Conservation (phyloP, 1,139 yeast species). For the Hyphopichia wangnamkhiaoensis region DNA sequence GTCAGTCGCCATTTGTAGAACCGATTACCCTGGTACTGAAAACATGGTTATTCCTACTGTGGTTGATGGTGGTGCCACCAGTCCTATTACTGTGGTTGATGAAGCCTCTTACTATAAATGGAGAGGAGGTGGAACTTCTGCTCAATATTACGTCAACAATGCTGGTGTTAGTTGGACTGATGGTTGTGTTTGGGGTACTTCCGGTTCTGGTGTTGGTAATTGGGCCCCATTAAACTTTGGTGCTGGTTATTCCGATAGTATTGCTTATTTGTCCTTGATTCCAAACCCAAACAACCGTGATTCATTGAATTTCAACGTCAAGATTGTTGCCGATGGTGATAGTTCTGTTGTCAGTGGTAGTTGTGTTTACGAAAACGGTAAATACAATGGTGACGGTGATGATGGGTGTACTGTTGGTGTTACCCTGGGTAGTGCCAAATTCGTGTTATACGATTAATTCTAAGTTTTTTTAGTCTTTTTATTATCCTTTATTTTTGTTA, state of each 20-base stretch:
- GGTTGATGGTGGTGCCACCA: slow-evolving; percentile 64
- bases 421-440: slow-evolving; percentile 74
- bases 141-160: slow-evolving; percentile 95
- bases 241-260: slow-evolving; percentile 80
- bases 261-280: slow-evolving; percentile 84
- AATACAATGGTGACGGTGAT: slow-evolving; percentile 62
- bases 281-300: slow-evolving; percentile 89
- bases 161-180: slow-evolving; percentile 89
- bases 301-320: slow-evolving; percentile 81
- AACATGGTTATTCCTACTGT: slow-evolving; percentile 94
- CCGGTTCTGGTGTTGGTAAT: slow-evolving; percentile 85
- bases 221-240: slow-evolving; percentile 98
- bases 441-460: slow-evolving; percentile 50
- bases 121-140: slow-evolving; percentile 81
- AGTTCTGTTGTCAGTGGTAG: slow-evolving; percentile 69
- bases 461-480: background rate
- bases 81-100: slow-evolving; percentile 78
- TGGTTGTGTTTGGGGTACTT: slow-evolving; percentile 91
- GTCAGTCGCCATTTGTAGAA: slow-evolving; percentile 87
- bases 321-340: slow-evolving; percentile 70
- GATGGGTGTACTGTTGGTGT: slow-evolving; percentile 96
- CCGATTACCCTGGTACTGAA: slow-evolving; percentile 99
- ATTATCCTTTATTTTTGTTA: background rate
- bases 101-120: slow-evolving; percentile 75
- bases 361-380: slow-evolving; percentile 80